Evolutionary conservation across 148 eudicot genomes (phyloP).

Genomic region (Cornus controversa): DNA sequence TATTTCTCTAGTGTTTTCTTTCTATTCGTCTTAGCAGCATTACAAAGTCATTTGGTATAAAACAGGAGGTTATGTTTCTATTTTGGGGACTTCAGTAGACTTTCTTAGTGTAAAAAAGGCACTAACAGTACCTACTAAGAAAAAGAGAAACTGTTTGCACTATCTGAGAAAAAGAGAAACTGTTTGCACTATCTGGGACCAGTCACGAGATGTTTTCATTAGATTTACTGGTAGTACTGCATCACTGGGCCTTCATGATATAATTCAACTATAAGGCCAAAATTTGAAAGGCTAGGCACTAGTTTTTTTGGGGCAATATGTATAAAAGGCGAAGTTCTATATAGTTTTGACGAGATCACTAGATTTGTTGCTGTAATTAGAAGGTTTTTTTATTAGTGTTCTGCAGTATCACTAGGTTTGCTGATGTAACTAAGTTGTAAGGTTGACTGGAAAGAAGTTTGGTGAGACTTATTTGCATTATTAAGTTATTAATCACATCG

Average conservation of each 20-base stretch:
- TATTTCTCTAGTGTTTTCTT: neutral
- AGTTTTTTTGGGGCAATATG: neutral
- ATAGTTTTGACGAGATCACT: neutral
- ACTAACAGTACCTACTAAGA: neutral
- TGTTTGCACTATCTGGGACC: neutral
- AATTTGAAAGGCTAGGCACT: too few relatives aligned
- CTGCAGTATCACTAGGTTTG: too few relatives aligned
- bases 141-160: neutral
- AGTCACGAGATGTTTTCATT: neutral
- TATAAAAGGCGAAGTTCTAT: neutral
- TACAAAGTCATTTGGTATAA: neutral
- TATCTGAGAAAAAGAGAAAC: neutral
- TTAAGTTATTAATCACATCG: too few relatives aligned
- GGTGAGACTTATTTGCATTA: too few relatives aligned
- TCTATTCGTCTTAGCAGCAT: neutral
- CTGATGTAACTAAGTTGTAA: too few relatives aligned
- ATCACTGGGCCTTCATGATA: neutral
- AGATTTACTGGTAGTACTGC: neutral
- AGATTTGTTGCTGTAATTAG: neutral
- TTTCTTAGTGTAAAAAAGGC: neutral
- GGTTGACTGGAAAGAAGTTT: too few relatives aligned
- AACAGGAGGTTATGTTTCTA: neutral
- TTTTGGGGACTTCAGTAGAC: neutral
- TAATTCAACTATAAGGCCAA: neutral
- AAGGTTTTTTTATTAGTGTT: too few relatives aligned